A percentile compares a stretch with the other conserved stretches of the same genome.
phyloP scores from a whole-genome alignment of 768 basidiomycete genomes.

The Suillus spraguei region DNA sequence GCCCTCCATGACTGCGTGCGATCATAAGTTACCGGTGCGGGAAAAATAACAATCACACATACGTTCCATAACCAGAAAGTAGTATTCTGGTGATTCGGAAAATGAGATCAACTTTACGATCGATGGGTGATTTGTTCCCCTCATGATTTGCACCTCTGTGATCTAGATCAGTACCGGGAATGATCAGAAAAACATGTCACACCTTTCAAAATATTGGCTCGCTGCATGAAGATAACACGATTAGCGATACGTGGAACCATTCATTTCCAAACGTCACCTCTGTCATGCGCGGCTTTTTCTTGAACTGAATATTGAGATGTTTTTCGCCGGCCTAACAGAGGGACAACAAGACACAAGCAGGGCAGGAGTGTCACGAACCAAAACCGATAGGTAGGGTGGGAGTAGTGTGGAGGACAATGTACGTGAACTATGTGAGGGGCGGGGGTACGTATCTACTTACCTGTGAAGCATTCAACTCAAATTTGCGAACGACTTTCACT shows the following conservation, averaged over 20 bases:
- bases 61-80: constrained; percentile 93
- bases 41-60: constrained; percentile 33
- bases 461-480: constrained; percentile 88
- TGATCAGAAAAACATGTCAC: not conserved
- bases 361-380: constrained; percentile 17
- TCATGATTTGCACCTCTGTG: constrained; percentile 99
- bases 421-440: constrained; percentile 31
- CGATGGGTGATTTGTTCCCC: constrained; percentile 87
- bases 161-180: constrained; percentile 11
- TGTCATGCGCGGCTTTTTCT: constrained; percentile 96
- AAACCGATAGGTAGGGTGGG: constrained; percentile 25
- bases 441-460: constrained; percentile 50
- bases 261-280: constrained; percentile 65
- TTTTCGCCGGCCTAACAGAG: constrained; percentile 81
- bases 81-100: constrained; percentile 90
- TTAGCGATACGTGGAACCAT: constrained; percentile 20
- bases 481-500: constrained; percentile 97
- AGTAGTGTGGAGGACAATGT: constrained; percentile 22
- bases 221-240: constrained; percentile 49
- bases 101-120: constrained; percentile 93
- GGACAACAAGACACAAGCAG: constrained; percentile 27
- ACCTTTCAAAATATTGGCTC: constrained; percentile 97
- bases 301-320: constrained; percentile 91
- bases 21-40: constrained; percentile 15
- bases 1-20: constrained; percentile 83